Evolutionary conservation across 2,329 filamentous ascomycete species (phyloP), one percentile per base, ranked within the genome.

Genomic region (Xylaria sp.): DNA sequence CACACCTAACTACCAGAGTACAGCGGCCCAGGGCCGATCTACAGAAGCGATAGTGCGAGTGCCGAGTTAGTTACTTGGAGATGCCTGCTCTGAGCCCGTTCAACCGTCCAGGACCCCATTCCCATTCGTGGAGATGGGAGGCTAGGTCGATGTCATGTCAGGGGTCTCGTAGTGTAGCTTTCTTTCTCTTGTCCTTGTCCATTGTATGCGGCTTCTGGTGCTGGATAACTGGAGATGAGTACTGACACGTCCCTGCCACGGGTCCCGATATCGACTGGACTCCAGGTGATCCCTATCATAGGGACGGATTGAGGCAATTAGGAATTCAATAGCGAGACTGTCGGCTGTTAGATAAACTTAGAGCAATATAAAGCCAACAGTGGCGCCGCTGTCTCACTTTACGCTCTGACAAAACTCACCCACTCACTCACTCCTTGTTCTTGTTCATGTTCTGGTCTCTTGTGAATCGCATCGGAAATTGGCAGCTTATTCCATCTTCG

Each of bases 271-370:
- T 66, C 46, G 39, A 58, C 41, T 61, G 41, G 56, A 50, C 13
- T 59, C 32, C 59, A 52, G 52, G 59, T 63, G 68, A 69, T 67
- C 60, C 53, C 52, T n/a, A 62, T 68, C 63, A 36, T 41, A 56
- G 55, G 53, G 45, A 46, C 57, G 18, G n/a, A 56, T 57, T 66
- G 56, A 66, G 63, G 63, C 28, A 62, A 61, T 57, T 66, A 18
- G 45, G 25, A 30, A 63, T 34, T 58, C n/a, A 25, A 62, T 50
- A 59, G 30, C 18, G 39, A 52, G 23, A 25, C 23, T 46, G 39
- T 18, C 18, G 52, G 48, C 53, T 48, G 52, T 55, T 62, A 57
- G 57, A 18, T 61, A 13, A 10, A 50, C 39, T 48, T 48, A 32
- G 48, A 52, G n/a, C 48, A 52, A 57, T 69, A 69, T 67, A 69